Conservation (phyloP, 495 filamentous ascomycete species). For the Tuber borchii region DNA sequence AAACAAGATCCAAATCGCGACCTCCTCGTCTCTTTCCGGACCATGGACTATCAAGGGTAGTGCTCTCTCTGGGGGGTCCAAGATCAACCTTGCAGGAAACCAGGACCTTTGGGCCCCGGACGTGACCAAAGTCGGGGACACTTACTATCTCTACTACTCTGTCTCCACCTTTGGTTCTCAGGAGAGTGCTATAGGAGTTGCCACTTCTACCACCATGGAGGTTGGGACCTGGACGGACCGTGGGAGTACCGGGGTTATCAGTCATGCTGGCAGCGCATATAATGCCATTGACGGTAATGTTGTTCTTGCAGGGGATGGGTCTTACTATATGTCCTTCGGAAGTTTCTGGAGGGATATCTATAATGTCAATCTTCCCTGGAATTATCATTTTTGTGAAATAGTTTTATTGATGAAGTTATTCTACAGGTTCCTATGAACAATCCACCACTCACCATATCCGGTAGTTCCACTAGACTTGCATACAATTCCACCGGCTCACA, state of each 20-base stretch:
- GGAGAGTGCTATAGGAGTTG: conserved; percentile 61
- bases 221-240: conserved; percentile 50
- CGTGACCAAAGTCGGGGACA: conserved; percentile 50
- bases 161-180: conserved; percentile 62
- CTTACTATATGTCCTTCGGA: conserved; percentile 58
- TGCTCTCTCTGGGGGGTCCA: conserved; percentile 54
- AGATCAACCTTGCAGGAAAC: conserved; percentile 52
- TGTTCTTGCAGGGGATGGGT: conserved; percentile 44
- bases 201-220: conserved; percentile 57
- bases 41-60: conserved; percentile 59
- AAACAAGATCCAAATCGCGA: conserved; percentile 54
- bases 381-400: background rate
- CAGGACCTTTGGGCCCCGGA: conserved; percentile 57
- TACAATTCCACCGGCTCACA: conserved; percentile 52
- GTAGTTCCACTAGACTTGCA: conserved; percentile 49
- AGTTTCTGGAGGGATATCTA: conserved; percentile 64
- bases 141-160: conserved; percentile 68
- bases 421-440: conserved; percentile 46
- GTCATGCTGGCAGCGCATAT: conserved; percentile 49
- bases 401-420: background rate
- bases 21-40: conserved; percentile 53
- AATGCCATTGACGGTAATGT: conserved; percentile 69
- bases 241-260: conserved; percentile 51
- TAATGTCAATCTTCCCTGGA: conserved; percentile 45
- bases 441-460: conserved; percentile 42